A percentile compares a stretch with the other conserved stretches of the same genome.
Evolutionary conservation across 495 filamentous ascomycete genomes (phyloP).

Genomic region (Lepraria neglecta): DNA sequence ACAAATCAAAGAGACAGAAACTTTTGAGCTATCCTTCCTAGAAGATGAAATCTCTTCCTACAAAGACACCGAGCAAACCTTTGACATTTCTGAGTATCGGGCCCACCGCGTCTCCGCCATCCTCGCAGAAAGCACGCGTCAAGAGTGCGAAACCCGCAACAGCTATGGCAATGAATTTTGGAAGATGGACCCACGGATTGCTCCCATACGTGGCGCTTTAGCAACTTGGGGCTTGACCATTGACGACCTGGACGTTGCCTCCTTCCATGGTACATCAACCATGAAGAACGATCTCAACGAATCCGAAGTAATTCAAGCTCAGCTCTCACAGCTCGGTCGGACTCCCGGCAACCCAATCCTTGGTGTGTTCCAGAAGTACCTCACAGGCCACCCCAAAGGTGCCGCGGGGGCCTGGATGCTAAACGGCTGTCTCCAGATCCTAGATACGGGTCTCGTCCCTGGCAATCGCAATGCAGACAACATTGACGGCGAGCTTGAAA

Average conservation of each 20-base stretch:
- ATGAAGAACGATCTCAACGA: constrained; percentile 29
- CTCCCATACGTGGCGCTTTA: constrained; percentile 26
- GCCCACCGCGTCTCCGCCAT: background rate
- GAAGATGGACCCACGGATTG: constrained; percentile 13
- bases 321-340: constrained; percentile 24
- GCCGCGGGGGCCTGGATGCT: constrained; percentile 32
- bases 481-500: constrained; percentile 21
- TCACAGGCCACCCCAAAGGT: constrained; percentile 32
- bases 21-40: background rate
- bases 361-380: constrained; percentile 25
- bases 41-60: background rate
- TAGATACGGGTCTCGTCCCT: constrained; percentile 26
- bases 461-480: constrained; percentile 31
- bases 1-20: background rate
- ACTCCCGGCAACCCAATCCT: constrained; percentile 20
- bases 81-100: background rate
- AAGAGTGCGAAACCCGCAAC: background rate
- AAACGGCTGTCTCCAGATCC: constrained; percentile 27
- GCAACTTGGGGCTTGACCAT: constrained; percentile 26
- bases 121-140: background rate
- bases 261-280: constrained; percentile 31
- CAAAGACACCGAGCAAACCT: background rate
- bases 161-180: constrained; percentile 1
- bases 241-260: constrained; percentile 27
- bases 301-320: constrained; percentile 14